A percentile compares a stretch with the other conserved stretches of the same genome.
Conservation (phyloP, 2,329 filamentous ascomycete genomes). For the Botrytis medusae region DNA sequence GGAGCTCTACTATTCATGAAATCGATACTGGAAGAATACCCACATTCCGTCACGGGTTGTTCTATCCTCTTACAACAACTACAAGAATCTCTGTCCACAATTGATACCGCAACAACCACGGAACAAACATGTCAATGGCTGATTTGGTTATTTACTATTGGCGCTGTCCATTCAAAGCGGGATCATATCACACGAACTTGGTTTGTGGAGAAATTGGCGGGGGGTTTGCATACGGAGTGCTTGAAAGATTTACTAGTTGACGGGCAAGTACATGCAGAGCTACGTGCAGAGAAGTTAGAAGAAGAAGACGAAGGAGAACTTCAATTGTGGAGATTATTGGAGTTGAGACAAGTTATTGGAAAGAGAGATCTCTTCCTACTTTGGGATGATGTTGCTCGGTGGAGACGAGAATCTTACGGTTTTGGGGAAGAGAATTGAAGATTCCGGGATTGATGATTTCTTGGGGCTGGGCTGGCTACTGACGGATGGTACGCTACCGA, state of each 20-base stretch:
- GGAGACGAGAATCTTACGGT: not conserved
- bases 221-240: constrained; percentile 12
- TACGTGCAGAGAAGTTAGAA: not conserved
- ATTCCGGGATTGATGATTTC: not conserved
- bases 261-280: constrained; percentile 2
- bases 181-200: constrained; percentile 3
- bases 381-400: constrained; percentile 11
- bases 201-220: constrained; percentile 18
- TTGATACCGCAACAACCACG: constrained; percentile 12
- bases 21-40: constrained; percentile 29
- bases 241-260: not conserved
- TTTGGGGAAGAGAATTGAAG: not conserved
- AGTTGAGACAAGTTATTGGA: constrained; percentile 1
- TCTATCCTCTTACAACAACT: constrained; percentile 28
- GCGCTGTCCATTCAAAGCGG: constrained; percentile 8
- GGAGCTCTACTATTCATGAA: constrained; percentile 30
- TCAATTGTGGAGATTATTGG: not conserved
- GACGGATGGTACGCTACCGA: not conserved
- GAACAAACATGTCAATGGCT: not conserved
- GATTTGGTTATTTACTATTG: constrained; percentile 17
- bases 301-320: not conserved
- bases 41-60: constrained; percentile 26
- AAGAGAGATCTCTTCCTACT: constrained; percentile 14
- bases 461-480: constrained; percentile 2
- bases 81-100: constrained; percentile 19